Conservation (phyloP, 2,329 filamentous ascomycete species). For the Stemphylium lycopersici region DNA sequence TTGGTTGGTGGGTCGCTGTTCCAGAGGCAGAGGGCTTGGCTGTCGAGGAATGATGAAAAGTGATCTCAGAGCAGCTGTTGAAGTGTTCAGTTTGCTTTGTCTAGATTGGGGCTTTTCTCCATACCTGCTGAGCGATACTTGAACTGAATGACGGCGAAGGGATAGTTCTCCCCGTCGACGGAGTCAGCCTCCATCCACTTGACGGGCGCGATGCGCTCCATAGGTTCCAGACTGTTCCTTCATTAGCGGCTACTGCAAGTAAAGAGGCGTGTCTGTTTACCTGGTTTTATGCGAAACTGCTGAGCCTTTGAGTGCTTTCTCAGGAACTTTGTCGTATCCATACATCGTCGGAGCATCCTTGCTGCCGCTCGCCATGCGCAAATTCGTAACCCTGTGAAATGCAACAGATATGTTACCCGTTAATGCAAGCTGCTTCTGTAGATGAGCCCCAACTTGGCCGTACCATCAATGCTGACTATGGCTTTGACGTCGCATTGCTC, state of each 20-base stretch:
- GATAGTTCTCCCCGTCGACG: background rate
- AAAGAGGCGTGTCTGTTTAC: background rate
- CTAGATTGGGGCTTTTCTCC: background rate
- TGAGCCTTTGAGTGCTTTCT: constrained; percentile 14
- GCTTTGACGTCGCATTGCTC: constrained; percentile 1
- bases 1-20: background rate
- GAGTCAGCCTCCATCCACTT: constrained; percentile 3
- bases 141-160: constrained; percentile 23
- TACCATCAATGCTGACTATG: constrained; percentile 13
- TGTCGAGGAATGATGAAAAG: constrained; percentile 33
- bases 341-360: constrained; percentile 4
- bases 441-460: background rate
- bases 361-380: background rate
- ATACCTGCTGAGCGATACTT: constrained; percentile 22
- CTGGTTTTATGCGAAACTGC: constrained; percentile 9
- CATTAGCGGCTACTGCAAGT: background rate
- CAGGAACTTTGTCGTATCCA: constrained; percentile 1
- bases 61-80: constrained; percentile 27
- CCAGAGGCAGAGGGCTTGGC: constrained; percentile 18
- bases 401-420: constrained; percentile 5
- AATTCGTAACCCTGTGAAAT: constrained; percentile 1
- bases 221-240: background rate
- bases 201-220: constrained; percentile 2
- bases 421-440: background rate
- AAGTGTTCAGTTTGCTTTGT: background rate